phyloP scores from a whole-genome alignment of 345 rosid species.

The Eucalyptus viminalis region DNA sequence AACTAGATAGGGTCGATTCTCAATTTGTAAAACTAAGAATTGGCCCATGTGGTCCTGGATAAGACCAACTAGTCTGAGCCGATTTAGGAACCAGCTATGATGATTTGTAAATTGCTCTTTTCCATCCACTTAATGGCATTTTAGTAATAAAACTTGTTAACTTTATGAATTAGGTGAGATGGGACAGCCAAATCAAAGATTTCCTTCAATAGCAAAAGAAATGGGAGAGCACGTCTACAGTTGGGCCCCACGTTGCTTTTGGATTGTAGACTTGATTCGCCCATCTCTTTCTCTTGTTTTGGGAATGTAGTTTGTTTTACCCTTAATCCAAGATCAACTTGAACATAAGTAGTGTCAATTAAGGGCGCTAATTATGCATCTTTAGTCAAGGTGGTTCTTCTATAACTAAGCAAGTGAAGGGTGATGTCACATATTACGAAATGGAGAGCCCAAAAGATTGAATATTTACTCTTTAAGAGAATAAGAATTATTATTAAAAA shows the following conservation, averaged over 20 bases:
- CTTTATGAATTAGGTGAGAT: background rate
- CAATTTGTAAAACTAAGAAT: too few relatives aligned
- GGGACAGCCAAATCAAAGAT: background rate
- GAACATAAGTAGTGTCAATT: background rate
- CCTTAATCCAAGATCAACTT: background rate
- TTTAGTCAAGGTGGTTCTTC: background rate
- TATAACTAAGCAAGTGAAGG: background rate
- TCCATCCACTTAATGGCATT: background rate
- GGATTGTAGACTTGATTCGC: background rate
- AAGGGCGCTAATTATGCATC: background rate
- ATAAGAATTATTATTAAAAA: too few relatives aligned
- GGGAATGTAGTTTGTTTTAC: too few relatives aligned
- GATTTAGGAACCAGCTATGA: background rate
- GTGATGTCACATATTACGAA: background rate
- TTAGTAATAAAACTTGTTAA: too few relatives aligned
- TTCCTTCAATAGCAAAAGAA: background rate
- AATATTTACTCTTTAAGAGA: too few relatives aligned
- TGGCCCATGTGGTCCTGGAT: background rate
- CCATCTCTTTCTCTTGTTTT: too few relatives aligned
- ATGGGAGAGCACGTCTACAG: background rate
- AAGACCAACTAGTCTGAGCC: fast-evolving
- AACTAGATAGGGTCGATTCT: background rate
- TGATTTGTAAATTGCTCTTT: background rate
- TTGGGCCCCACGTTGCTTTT: background rate
- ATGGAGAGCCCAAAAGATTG: background rate